Percentiles rank a stretch among this genome's conserved stretches.
phyloP scores from a whole-genome alignment of 257 asterid species.

The Solanum corneliomulleri region DNA sequence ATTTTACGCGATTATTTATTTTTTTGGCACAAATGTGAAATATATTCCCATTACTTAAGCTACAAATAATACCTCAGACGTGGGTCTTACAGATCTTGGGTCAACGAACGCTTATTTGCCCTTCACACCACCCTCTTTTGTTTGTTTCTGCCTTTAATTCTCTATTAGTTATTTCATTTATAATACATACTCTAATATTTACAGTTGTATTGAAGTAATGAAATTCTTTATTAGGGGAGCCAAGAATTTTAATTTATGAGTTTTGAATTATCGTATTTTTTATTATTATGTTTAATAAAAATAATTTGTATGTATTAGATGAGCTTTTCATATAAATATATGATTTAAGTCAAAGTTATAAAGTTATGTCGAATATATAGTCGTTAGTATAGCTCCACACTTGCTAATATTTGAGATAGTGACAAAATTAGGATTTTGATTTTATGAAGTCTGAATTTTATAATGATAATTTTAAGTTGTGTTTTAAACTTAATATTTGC shows the following conservation, averaged over 20 bases:
- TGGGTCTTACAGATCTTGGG: slow-evolving; percentile 32
- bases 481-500: background rate
- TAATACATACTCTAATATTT: background rate
- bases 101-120: slow-evolving; percentile 33
- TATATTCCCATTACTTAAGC: slow-evolving; percentile 8
- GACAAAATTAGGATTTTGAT: background rate
- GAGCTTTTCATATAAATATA: background rate
- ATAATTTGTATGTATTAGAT: background rate
- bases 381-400: background rate
- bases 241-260: background rate
- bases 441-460: background rate
- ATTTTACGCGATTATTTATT: background rate
- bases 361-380: background rate
- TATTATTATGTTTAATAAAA: background rate
- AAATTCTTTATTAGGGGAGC: accelerated
- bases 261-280: background rate
- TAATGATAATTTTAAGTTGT: background rate
- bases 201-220: background rate
- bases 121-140: slow-evolving; percentile 17
- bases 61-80: slow-evolving; percentile 32
- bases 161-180: background rate
- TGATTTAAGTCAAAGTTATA: background rate
- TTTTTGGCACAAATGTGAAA: background rate
- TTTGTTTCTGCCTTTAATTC: background rate
- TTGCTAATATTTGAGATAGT: background rate